phyloP scores from a whole-genome alignment of 2,329 filamentous ascomycete species.

The Pestalotiopsis fici region DNA sequence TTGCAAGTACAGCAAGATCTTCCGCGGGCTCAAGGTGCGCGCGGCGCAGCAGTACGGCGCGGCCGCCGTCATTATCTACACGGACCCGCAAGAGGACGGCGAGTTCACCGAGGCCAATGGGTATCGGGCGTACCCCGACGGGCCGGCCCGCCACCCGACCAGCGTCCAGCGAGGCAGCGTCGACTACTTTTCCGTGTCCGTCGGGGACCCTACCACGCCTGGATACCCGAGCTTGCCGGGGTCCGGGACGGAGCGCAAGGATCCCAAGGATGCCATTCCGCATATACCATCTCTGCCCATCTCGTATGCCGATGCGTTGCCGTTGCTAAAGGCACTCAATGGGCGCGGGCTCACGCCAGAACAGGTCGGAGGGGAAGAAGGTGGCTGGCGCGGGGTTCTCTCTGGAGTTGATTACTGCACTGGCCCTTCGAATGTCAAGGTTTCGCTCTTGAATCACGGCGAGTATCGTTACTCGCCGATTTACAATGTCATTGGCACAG shows the following conservation, averaged over 20 bases:
- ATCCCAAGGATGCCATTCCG: conserved; percentile 51
- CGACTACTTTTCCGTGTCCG: conserved; percentile 57
- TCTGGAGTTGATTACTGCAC: conserved; percentile 15
- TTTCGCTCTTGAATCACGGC: conserved; percentile 56
- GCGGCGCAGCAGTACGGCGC: conserved; percentile 71
- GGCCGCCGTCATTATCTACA: conserved; percentile 68
- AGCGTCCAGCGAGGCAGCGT: conserved; percentile 72
- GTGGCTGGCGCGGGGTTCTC: conserved; percentile 12
- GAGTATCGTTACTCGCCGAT: conserved; percentile 14
- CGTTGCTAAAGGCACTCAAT: conserved; percentile 68
- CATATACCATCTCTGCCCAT: conserved; percentile 65
- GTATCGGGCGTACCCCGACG: conserved; percentile 65
- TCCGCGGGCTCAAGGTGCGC: conserved; percentile 73
- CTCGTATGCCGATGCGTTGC: conserved; percentile 69
- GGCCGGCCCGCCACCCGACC: conserved; percentile 69
- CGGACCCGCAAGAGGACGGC: conserved; percentile 71
- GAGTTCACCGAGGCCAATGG: conserved; percentile 67
- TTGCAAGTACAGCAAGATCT: conserved; percentile 69
- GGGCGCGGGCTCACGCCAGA: conserved; percentile 57
- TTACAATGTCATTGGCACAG: conserved; percentile 66
- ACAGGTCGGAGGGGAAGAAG: neutral
- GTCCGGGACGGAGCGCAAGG: conserved; percentile 51
- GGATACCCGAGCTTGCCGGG: conserved; percentile 74
- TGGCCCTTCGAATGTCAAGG: conserved; percentile 35
- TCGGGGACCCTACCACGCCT: conserved; percentile 68